Evolutionary conservation across 2,329 filamentous ascomycete genomes (phyloP), one percentile per base, ranked within the genome.

Genomic region (Alternaria tenuissima): DNA sequence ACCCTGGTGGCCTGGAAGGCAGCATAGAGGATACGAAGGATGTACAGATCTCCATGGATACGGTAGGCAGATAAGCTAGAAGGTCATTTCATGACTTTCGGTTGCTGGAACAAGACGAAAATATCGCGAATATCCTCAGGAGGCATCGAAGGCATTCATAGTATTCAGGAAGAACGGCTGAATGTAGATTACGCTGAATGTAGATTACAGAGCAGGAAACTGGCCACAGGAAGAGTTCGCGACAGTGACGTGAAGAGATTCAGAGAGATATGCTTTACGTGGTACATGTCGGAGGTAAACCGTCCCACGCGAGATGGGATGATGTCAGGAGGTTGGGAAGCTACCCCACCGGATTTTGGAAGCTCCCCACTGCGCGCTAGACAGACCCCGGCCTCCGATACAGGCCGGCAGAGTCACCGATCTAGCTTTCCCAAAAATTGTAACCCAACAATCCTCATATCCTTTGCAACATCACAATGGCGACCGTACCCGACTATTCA

Each of bases 401-500:
- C 52, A 53, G 60, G 57, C 57, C 52, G 32, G 54, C 49, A 38
- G 38, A 51, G 36, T 56, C 48, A 38, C 52, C 14, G 43, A 56
- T 51, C 53, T 51, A 39, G 18, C 48, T 55, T 36, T 39, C 54
- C 36, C 44, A 57, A 52, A 59, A 57, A 61, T 26, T 52, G 22
- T 7, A n/a, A 42, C 24, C 41, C 47, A 20, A 38, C 52, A 54
- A 42, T 53, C 46, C 18, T 39, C 42, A 34, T 28, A 32, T 32
- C 26, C 41, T 24, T 52, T 41, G 16, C 54, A 30, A 39, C 20
- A 61, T 20, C 49, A 44, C 58, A 52, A 68, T 66, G 65, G 52
- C 59, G 26, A 63, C 57, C 11, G 44, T 73, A 44, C 61, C 71
- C 49, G 76, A 78, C 63, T 78, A 78, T 57, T 78, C 76, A 55